phyloP scores from a whole-genome alignment of 2,329 filamentous ascomycete species.

The Penicillium hesseltinei region DNA sequence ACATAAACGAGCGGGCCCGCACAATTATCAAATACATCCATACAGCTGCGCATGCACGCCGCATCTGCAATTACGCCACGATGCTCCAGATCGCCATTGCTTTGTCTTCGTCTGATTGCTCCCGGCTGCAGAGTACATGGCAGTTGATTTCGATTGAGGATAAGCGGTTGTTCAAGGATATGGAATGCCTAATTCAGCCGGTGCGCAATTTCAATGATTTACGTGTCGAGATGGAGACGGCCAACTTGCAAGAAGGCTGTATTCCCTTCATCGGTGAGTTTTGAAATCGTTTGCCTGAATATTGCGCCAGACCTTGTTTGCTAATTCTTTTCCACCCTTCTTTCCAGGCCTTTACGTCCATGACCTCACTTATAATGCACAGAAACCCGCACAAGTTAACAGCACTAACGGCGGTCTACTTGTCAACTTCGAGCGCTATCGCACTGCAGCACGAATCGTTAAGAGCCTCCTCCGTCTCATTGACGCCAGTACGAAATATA shows the following conservation, averaged over 20 bases:
- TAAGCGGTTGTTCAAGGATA: conserved; percentile 54
- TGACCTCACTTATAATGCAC: conserved; percentile 65
- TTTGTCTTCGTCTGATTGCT: conserved; percentile 58
- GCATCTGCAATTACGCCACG: conserved; percentile 63
- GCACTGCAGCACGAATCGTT: conserved; percentile 63
- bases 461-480: conserved; percentile 63
- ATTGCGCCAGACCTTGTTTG: not conserved
- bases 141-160: conserved; percentile 55
- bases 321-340: not conserved
- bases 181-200: conserved; percentile 62
- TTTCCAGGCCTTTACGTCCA: conserved; percentile 59
- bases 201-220: conserved; percentile 63
- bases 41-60: conserved; percentile 58
- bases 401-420: conserved; percentile 52
- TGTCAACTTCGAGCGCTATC: conserved; percentile 66
- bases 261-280: conserved; percentile 63
- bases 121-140: conserved; percentile 60
- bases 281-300: not conserved
- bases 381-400: conserved; percentile 60
- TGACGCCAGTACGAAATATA: conserved; percentile 63
- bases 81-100: conserved; percentile 66
- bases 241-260: conserved; percentile 58
- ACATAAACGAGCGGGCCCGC: conserved; percentile 57
- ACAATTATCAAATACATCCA: conserved; percentile 64
- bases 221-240: conserved; percentile 62